Evolutionary conservation across 2,329 filamentous ascomycete species (phyloP).

Genomic region (Diaporthe humulicola): DNA sequence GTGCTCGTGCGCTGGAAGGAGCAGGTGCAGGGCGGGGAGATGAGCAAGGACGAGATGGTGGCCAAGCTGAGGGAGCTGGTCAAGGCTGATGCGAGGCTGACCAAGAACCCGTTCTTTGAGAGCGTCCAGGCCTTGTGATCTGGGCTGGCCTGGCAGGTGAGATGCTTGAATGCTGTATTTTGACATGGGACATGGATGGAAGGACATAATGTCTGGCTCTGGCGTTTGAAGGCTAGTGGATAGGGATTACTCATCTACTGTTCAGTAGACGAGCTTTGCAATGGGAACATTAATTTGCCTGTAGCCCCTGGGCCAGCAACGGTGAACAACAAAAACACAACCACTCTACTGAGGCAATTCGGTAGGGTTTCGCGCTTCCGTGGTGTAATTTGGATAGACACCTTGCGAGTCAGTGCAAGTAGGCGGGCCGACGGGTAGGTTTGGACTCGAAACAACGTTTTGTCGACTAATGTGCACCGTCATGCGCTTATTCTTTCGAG

Average conservation of each 20-base stretch:
- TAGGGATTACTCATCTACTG: background rate
- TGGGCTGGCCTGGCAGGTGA: slow-evolving; percentile 7
- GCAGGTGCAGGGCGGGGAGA: slow-evolving; percentile 70
- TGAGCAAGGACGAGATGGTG: slow-evolving; percentile 83
- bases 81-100: slow-evolving; percentile 74
- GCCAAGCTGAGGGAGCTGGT: slow-evolving; percentile 85
- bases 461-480: background rate
- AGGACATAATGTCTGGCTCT: background rate
- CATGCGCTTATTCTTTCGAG: background rate
- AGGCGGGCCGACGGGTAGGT: slow-evolving; percentile 7
- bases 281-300: background rate
- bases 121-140: slow-evolving; percentile 67
- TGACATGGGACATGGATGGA: slow-evolving; percentile 8
- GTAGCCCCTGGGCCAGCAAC: background rate
- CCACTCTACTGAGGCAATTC: background rate
- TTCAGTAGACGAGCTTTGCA: slow-evolving; percentile 1
- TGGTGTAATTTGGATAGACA: background rate
- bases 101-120: slow-evolving; percentile 79
- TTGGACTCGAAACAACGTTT: slow-evolving; percentile 18
- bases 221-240: slow-evolving; percentile 17
- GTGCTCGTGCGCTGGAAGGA: slow-evolving; percentile 89
- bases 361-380: background rate
- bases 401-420: slow-evolving; percentile 1
- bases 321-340: background rate
- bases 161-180: background rate